A percentile compares a stretch with the other conserved stretches of the same genome.
Evolutionary conservation across 1,284 basidiomycete species (phyloP).

Genomic region (Cutaneotrichosporon daszewskae): DNA sequence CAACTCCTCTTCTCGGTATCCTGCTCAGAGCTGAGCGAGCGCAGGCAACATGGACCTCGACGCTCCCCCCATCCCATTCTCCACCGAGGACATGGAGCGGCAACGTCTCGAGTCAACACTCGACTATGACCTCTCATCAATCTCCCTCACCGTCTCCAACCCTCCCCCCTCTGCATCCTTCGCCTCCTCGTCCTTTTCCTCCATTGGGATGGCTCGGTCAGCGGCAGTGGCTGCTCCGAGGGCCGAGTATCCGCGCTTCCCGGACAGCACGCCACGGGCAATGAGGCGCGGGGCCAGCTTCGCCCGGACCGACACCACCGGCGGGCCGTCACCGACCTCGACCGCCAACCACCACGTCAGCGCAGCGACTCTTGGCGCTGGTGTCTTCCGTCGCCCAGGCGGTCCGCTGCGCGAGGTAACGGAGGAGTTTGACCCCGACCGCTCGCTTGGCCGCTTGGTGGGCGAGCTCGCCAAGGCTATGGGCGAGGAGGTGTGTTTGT

Average conservation of each 20-base stretch:
- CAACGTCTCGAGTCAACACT: conserved; percentile 42
- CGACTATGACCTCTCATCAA: conserved; percentile 40
- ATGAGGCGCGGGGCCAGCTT: neutral
- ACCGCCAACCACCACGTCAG: conserved; percentile 81
- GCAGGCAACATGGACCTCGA: conserved; percentile 25
- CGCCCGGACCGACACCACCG: neutral
- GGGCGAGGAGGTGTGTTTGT: conserved; percentile 28
- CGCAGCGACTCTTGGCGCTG: conserved; percentile 74
- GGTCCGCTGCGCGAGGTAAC: conserved; percentile 53
- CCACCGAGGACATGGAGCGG: conserved; percentile 38
- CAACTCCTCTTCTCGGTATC: neutral
- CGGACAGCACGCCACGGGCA: conserved; percentile 12
- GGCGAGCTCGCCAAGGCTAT: conserved; percentile 41
- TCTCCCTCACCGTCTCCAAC: conserved; percentile 28
- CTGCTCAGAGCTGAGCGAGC: neutral
- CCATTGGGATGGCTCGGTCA: conserved; percentile 20
- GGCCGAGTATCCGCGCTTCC: neutral
- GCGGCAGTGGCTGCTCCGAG: conserved; percentile 4
- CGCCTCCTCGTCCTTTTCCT: conserved; percentile 16
- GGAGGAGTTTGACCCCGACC: conserved; percentile 79
- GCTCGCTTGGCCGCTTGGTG: conserved; percentile 60
- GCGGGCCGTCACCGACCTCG: conserved; percentile 54
- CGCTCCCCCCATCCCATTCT: conserved; percentile 36
- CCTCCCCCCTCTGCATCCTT: conserved; percentile 4
- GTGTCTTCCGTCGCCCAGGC: conserved; percentile 53